Evolutionary conservation across 148 eudicot species (phyloP), one percentile per base, ranked within the genome.

Genomic region (Spergularia marina): DNA sequence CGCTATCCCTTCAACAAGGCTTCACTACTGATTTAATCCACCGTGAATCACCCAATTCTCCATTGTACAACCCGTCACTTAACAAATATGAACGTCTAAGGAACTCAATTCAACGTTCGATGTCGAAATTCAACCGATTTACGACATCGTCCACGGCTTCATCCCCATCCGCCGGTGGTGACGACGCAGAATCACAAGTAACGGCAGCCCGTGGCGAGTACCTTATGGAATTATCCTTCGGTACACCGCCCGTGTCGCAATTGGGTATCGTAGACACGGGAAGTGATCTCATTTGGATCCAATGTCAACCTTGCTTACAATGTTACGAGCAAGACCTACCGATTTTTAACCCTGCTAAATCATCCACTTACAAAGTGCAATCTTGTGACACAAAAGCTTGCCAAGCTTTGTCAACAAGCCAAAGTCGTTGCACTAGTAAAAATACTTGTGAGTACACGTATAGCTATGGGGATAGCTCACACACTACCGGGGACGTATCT

Each of bases 21-120:
- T 81, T 87, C 68, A 79, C 81, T 17, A 74, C 80, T 9, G 65
- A 82, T 70, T 80, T 87, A 71, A 82, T 87, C 49, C 88, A 85
- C 74, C 90, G 87, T 41, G 86, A 85, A 68, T 83, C 90, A 1
- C 82, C 82, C 4, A 49, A 10, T 1, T 87, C 88, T 21, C 90
- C 90, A 0, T 72, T 76, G 12, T 79, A 74, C 78, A 74, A 73
- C 67, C 72, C 86, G 10, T 78, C 83, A 49, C 36, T 63, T 7
- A 53, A 73, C 58, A 44, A 60, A 30, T 81, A 58, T 20, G 82
- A 83, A 20, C 79, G 83, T 3, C 13, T 87, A 4, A 44, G 74
- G 11, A 57, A 76, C 40, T 25, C 85, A 1, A 2, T 83, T 40
- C 78, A 15, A 10, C 83, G 87, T 49, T 87, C 91, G 0, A 25